A percentile compares a stretch with the other conserved stretches of the same genome.
phyloP scores from a whole-genome alignment of 192 early-diverging fungal genomes.

The Dispira parvispora region DNA sequence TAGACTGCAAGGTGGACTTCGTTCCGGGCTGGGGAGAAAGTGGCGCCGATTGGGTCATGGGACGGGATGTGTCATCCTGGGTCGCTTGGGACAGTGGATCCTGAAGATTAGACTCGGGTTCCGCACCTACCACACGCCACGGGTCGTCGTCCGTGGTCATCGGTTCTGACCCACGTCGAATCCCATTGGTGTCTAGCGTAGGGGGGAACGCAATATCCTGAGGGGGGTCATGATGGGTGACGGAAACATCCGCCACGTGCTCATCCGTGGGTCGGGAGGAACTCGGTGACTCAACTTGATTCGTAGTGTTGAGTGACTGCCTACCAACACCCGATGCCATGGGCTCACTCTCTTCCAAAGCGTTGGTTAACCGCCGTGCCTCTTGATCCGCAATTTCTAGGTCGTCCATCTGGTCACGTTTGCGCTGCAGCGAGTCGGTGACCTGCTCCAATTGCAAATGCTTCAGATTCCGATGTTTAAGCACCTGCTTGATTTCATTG shows the following conservation, averaged over 20 bases:
- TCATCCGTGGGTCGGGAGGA: background rate
- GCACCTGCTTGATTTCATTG: constrained; percentile 66
- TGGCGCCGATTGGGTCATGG: constrained; percentile 8
- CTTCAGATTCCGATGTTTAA: constrained; percentile 68
- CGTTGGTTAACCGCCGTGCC: constrained; percentile 50
- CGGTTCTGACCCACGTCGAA: too few relatives aligned
- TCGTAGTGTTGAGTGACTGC: background rate
- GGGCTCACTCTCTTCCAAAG: constrained; percentile 27
- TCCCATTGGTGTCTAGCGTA: background rate
- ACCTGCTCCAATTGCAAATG: constrained; percentile 74
- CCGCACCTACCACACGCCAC: background rate
- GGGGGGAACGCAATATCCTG: background rate
- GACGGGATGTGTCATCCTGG: background rate
- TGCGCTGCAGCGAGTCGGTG: constrained; percentile 49
- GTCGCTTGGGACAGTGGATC: background rate
- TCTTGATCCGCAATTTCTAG: constrained; percentile 52
- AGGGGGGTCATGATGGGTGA: background rate
- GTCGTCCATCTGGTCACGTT: constrained; percentile 41
- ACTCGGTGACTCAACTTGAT: background rate
- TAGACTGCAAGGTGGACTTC: background rate
- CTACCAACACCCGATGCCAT: background rate
- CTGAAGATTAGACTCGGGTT: background rate
- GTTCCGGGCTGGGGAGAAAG: constrained; percentile 9
- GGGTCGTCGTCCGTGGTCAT: background rate
- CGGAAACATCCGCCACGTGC: background rate